phyloP scores from a whole-genome alignment of 75 land plant genomes.

The Picea sitchensis region DNA sequence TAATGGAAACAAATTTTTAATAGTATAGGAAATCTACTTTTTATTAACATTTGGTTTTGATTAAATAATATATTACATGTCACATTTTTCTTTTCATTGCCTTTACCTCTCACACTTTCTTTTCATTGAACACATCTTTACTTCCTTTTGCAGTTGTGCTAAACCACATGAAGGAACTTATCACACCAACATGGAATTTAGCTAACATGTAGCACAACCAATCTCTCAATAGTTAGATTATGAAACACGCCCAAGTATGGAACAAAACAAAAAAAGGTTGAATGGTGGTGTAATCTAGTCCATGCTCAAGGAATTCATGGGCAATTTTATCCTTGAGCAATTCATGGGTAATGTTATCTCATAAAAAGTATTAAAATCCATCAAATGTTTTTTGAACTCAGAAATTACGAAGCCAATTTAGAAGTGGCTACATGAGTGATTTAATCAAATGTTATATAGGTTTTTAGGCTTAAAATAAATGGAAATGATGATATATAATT shows the following conservation, averaged over 20 bases:
- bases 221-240: not conserved
- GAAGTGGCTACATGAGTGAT: no score
- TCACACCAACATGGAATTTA: not conserved
- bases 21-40: no score
- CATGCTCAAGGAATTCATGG: not conserved
- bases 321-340: no score
- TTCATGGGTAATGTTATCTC: not conserved
- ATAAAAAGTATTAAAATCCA: not conserved
- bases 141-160: not conserved
- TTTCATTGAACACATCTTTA: not conserved
- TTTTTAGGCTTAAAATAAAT: no score
- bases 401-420: no score
- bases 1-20: no score
- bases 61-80: not conserved
- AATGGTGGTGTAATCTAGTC: not conserved
- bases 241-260: not conserved
- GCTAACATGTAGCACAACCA: conserved; percentile 2
- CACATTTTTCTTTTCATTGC: not conserved
- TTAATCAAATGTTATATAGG: no score
- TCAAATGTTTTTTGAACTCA: not conserved
- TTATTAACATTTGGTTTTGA: not conserved
- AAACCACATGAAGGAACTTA: not conserved
- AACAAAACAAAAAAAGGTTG: not conserved
- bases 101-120: not conserved
- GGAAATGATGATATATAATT: no score